phyloP scores from a whole-genome alignment of 2,329 filamentous ascomycete genomes.

The Rosellinia necatrix region DNA sequence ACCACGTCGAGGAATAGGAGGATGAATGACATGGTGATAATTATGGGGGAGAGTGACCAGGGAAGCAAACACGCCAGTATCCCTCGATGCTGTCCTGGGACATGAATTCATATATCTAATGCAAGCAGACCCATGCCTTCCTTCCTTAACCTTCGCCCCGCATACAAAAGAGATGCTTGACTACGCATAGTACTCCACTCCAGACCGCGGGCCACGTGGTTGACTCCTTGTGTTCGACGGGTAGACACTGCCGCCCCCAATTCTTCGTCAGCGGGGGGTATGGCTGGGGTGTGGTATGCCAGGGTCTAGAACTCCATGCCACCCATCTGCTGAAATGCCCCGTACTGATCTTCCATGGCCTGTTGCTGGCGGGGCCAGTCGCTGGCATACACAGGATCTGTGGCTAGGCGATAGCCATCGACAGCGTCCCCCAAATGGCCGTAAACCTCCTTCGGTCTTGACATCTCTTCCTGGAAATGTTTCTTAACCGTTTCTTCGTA shows the following conservation, averaged over 20 bases:
- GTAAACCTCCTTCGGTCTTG: slow-evolving; percentile 48
- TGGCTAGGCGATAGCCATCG: slow-evolving; percentile 58
- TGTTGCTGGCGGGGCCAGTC: slow-evolving; percentile 54
- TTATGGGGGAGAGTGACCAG: not conserved
- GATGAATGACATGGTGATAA: not conserved
- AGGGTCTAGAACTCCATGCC: slow-evolving; percentile 36
- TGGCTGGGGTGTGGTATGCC: slow-evolving; percentile 12
- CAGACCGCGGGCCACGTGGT: no score
- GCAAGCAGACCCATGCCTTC: not conserved
- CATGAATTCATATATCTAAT: slow-evolving; percentile 21
- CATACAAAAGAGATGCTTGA: not conserved
- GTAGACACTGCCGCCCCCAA: no score
- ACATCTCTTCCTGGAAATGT: slow-evolving; percentile 40
- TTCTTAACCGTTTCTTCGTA: slow-evolving; percentile 57
- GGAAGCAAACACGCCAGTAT: slow-evolving; percentile 2
- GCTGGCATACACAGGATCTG: slow-evolving; percentile 70
- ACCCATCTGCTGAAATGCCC: slow-evolving; percentile 58
- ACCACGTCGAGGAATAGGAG: not conserved
- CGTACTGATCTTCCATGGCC: slow-evolving; percentile 72
- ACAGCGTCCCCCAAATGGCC: slow-evolving; percentile 50
- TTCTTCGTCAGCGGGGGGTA: not conserved
- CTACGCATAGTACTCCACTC: no score
- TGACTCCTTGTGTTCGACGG: no score
- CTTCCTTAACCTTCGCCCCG: not conserved
- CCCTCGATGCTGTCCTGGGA: slow-evolving; percentile 18